phyloP scores from a whole-genome alignment of 2,329 filamentous ascomycete species.

The Epichloe amarillans region DNA sequence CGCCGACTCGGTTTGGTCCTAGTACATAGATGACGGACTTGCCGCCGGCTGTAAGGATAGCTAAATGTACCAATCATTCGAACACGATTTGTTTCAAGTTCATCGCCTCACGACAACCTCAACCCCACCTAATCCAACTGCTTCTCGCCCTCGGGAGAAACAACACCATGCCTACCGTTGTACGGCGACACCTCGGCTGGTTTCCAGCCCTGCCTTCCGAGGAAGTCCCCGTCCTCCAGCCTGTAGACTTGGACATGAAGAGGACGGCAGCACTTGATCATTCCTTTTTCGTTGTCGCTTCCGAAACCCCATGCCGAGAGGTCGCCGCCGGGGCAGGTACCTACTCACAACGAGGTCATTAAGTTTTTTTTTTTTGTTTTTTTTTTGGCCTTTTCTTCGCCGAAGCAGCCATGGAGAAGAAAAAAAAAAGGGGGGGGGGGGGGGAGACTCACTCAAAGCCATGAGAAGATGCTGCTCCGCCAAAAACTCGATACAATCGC shows the following conservation, averaged over 20 bases:
- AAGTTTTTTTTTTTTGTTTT: too few relatives aligned
- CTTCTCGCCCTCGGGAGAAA: slow-evolving; percentile 13
- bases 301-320: slow-evolving; percentile 73
- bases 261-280: slow-evolving; percentile 57
- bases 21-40: slow-evolving; percentile 16
- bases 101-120: too few relatives aligned
- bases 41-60: slow-evolving; percentile 21
- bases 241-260: slow-evolving; percentile 62
- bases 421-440: too few relatives aligned
- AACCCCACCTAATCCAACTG: background rate
- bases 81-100: background rate
- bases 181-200: slow-evolving; percentile 48
- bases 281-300: slow-evolving; percentile 51
- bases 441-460: slow-evolving; percentile 31
- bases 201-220: slow-evolving; percentile 47
- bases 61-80: slow-evolving; percentile 19
- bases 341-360: slow-evolving; percentile 15
- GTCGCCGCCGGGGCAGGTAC: slow-evolving; percentile 69
- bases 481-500: slow-evolving; percentile 61
- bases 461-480: slow-evolving; percentile 64
- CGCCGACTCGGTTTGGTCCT: slow-evolving; percentile 2
- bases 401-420: background rate
- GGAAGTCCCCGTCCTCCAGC: slow-evolving; percentile 37
- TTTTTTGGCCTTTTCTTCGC: rapidly evolving
- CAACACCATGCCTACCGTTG: slow-evolving; percentile 47